Percentiles rank a stretch among this genome's conserved stretches.
phyloP scores from a whole-genome alignment of 169 alveolate genomes.

The Eimeria acervulina region DNA sequence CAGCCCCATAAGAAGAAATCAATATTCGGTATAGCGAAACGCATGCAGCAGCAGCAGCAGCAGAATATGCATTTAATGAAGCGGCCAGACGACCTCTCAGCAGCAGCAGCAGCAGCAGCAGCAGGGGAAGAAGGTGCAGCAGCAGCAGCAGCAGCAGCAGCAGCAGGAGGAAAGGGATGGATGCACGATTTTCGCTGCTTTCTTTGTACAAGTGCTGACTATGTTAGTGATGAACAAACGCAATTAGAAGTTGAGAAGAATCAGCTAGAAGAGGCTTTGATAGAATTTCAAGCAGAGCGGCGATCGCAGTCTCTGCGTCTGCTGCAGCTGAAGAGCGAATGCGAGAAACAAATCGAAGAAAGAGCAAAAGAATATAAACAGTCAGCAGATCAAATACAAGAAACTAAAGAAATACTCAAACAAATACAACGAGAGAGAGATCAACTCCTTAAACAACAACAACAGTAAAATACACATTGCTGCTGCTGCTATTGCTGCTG shows the following conservation, averaged over 20 bases:
- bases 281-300: conserved; percentile 21
- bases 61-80: too few relatives aligned
- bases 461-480: neutral
- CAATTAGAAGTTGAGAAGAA: conserved; percentile 36
- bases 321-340: neutral
- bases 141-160: neutral
- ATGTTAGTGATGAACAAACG: conserved; percentile 59
- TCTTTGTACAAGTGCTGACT: conserved; percentile 74
- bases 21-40: conserved; percentile 36
- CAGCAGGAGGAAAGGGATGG: conserved; percentile 48
- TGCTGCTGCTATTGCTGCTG: neutral
- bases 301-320: too few relatives aligned
- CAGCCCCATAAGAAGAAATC: conserved; percentile 54
- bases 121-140: neutral
- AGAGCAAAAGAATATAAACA: neutral
- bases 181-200: conserved; percentile 45
- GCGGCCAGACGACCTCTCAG: too few relatives aligned
- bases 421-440: neutral
- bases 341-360: neutral
- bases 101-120: neutral
- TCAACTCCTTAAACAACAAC: neutral
- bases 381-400: neutral
- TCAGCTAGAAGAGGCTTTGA: conserved; percentile 61
- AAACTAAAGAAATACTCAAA: neutral
- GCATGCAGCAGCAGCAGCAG: neutral